Base-by-base conservation (phyloP, 2,329 filamentous ascomycete genomes). In the Penicillium digitatum region DNA sequence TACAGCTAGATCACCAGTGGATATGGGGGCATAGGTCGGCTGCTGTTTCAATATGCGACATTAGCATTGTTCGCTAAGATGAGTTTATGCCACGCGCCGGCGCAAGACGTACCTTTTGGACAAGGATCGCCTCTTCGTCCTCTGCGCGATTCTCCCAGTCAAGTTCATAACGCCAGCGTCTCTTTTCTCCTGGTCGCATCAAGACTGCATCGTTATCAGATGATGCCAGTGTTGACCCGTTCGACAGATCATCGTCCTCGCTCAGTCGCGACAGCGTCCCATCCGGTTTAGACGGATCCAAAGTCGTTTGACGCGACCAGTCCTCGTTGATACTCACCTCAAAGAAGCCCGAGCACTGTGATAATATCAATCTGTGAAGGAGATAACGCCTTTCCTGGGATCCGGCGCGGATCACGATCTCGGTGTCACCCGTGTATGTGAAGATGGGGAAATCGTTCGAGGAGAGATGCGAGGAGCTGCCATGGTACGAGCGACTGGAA, bases 381-480 rank as follows among this genome's bases (percentile, higher is more conserved):
- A 96, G 80, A 71, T 96, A 97, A 58, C 88, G 82, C 69, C 90
- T 89, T 74, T 94, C 88, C 68, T 86, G 84, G 58, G 83, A 62
- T 50, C 87, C 82, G 14, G 84, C 81, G 68, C 81, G 82, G 66
- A 96, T 83, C 52, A 93, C 69, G 59, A 97, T 91, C 75, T 97
- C 93, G 67, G 96, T 90, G 74, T 97, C 92, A 68, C 93, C 93
- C 35, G 89, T 93, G 66, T 92, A 87, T 47, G 86, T 86, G 74
- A 96, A 97, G 69, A 95, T 78, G 22, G 93, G 93, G 65, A 96
- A 97, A 71, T 96, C 92, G 71, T 96, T 96, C 69, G 89, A 88
- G 39, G 88, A 83, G 24, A 84, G 76, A 67, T 87, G 86, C 18
- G 84, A 82, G 32, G 81, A 78, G 58, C 87, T 87, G 55, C 90